A percentile compares a stretch with the other conserved stretches of the same genome.
Evolutionary conservation across 140 eudicot species (phyloP).

Genomic region (Erigeron philadelphicus): DNA sequence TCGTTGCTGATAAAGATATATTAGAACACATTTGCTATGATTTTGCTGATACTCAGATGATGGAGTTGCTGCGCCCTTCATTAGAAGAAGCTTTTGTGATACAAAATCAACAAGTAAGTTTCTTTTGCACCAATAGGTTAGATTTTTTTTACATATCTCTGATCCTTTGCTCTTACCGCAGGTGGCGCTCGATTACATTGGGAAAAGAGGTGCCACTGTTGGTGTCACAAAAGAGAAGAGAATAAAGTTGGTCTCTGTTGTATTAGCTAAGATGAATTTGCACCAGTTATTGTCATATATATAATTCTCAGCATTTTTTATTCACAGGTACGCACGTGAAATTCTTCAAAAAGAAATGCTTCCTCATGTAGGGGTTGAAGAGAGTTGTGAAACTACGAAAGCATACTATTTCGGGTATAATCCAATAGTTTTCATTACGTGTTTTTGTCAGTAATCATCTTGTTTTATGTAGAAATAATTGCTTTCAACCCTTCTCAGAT

Average conservation of each 20-base stretch:
- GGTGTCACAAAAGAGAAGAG: constrained; percentile 90
- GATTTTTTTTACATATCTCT: too few species aligned
- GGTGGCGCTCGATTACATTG: constrained; percentile 84
- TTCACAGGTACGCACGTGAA: constrained; percentile 70
- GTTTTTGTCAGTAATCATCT: too few species aligned
- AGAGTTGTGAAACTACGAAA: constrained; percentile 91
- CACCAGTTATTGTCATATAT: background rate
- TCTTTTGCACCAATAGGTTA: too few species aligned
- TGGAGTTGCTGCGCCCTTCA: constrained; percentile 44
- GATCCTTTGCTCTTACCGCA: background rate
- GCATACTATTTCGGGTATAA: constrained; percentile 44
- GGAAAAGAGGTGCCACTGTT: constrained; percentile 87
- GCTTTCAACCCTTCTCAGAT: constrained; percentile 26
- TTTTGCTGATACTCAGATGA: constrained; percentile 73
- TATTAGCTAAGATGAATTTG: too few species aligned
- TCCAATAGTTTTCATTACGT: too few species aligned
- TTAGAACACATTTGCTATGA: constrained; percentile 89
- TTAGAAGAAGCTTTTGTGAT: constrained; percentile 21
- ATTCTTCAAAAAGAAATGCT: constrained; percentile 98
- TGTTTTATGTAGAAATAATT: too few species aligned
- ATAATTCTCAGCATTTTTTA: background rate
- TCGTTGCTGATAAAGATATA: constrained; percentile 95
- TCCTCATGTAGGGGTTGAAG: constrained; percentile 97
- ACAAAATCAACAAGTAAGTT: constrained; percentile 26
- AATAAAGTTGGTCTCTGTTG: constrained; percentile 44